Base-by-base conservation (phyloP, 257 asterid genomes). In the Nicotiana otophora region DNA sequence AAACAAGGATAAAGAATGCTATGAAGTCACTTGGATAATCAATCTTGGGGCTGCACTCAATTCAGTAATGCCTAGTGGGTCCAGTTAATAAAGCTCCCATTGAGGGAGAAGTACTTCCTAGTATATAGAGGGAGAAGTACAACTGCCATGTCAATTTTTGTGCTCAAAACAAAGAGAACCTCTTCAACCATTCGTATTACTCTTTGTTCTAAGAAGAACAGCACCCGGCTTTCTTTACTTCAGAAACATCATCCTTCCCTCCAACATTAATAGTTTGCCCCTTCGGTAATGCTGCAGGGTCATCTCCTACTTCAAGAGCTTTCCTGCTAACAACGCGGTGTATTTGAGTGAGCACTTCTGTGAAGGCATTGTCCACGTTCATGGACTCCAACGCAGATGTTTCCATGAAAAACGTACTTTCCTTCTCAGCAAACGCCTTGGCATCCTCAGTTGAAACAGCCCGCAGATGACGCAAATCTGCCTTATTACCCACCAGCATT, bases 321-420 rank as follows among this genome's bases (percentile, higher is more conserved):
- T 67, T 81, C 80, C 69, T 78, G 54, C 82, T 78, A 20, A 78
- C 82, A 78, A 78, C 69, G 1, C 69, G 82, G 36, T 57, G 55
- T 78, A 78, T 78, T 78, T 78, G 82, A 78, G 69, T 78, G 55
- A 78, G 82, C 55, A 78, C 82, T 55, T 78, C 82, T 78, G 66
- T 78, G 31, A 78, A 78, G 69, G 82, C 82, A 78, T 42, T 10
- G n/a, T 81, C 84, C 20, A 81, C 79, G 4, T 81, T 81, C 78
- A 67, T 46, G 23, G 64, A 67, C 77, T 81, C 84, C 30, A 81
- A 69, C n/a, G 84, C 66, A 0, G 84, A 81, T 8, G 84, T 81
- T 67, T 81, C 84, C 84, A 81, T 81, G 80, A 81, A 81, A 17
- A 46, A 81, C 6, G 84, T 67, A 23, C 55, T 81, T 57, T 81